These are phyloP conservation scores for Teratosphaeria gauchensis DNA, from an alignment of 2,329 filamentous ascomycete genomes.

Conservation along the genomic window DNA sequence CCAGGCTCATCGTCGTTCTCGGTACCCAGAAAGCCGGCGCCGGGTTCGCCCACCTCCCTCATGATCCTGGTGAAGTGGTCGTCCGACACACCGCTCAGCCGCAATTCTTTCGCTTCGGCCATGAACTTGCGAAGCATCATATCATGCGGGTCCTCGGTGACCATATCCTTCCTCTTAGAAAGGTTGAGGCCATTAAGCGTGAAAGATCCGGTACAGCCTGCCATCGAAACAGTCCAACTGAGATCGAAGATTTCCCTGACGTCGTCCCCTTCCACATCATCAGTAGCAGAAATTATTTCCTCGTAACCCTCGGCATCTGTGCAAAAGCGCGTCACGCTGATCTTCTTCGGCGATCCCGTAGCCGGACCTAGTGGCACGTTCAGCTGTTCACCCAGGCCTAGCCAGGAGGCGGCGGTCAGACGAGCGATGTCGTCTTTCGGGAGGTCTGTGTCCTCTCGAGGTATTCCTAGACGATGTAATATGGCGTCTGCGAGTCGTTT, in stretches of 20 bases:
- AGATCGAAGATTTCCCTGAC: conserved; percentile 37
- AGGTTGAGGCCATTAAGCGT: conserved; percentile 30
- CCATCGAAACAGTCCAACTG: conserved; percentile 33
- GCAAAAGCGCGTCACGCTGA: conserved; percentile 24
- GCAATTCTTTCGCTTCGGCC: conserved; percentile 9
- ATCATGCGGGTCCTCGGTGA: conserved; percentile 12
- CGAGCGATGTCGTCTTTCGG: conserved; percentile 27
- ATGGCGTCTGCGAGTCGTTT: conserved; percentile 37
- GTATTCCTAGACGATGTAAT: conserved; percentile 29
- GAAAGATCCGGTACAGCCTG: conserved; percentile 34
- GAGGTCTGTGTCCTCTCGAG: conserved; percentile 24
- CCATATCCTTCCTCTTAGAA: neutral
- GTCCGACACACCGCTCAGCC: neutral
- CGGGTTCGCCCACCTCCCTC: conserved; percentile 7
- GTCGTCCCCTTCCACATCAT: conserved; percentile 29
- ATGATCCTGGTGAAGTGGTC: conserved; percentile 6
- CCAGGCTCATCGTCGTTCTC: conserved; percentile 1
- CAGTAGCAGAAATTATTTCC: conserved; percentile 24
- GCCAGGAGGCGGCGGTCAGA: conserved; percentile 35
- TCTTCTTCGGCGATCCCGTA: conserved; percentile 24
- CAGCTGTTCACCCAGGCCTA: conserved; percentile 25
- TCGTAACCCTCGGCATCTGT: conserved; percentile 22
- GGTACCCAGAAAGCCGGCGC: neutral
- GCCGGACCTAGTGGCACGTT: conserved; percentile 30
- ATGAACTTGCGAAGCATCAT: conserved; percentile 7